phyloP scores from a whole-genome alignment of 2,329 filamentous ascomycete species.

The Trichoderma sp. region DNA sequence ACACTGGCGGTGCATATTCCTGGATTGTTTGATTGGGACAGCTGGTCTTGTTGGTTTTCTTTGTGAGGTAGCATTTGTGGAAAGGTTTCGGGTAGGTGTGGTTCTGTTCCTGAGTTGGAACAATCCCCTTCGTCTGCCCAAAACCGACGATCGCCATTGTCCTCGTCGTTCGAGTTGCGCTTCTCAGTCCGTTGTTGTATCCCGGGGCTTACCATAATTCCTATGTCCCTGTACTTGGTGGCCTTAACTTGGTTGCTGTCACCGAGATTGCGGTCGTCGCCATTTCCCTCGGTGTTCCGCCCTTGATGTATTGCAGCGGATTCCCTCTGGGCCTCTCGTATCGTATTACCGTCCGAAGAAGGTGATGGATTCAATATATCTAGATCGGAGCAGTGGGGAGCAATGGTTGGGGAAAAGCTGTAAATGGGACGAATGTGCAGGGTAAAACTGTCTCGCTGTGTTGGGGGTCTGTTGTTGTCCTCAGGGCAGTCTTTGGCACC shows the following conservation, averaged over 20 bases:
- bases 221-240: constrained; percentile 27
- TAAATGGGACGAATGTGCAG: not conserved
- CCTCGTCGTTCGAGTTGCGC: not conserved
- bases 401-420: not conserved
- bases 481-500: not conserved
- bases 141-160: not conserved
- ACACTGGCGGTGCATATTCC: no score
- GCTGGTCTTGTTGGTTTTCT: not conserved
- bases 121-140: not conserved
- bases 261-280: not conserved
- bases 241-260: not conserved
- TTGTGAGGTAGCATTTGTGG: no score
- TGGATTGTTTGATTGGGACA: not conserved
- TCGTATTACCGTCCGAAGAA: not conserved
- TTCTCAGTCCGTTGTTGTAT: not conserved
- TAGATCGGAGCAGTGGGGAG: not conserved
- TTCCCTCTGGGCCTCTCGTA: no score
- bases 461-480: not conserved
- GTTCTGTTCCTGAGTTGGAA: not conserved
- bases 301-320: not conserved
- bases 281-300: not conserved
- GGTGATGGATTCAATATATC: not conserved
- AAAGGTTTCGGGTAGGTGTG: not conserved
- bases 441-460: not conserved
- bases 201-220: constrained; percentile 25